Base-by-base conservation (phyloP, 768 basidiomycete genomes). In the Hypholoma sublateritium region DNA sequence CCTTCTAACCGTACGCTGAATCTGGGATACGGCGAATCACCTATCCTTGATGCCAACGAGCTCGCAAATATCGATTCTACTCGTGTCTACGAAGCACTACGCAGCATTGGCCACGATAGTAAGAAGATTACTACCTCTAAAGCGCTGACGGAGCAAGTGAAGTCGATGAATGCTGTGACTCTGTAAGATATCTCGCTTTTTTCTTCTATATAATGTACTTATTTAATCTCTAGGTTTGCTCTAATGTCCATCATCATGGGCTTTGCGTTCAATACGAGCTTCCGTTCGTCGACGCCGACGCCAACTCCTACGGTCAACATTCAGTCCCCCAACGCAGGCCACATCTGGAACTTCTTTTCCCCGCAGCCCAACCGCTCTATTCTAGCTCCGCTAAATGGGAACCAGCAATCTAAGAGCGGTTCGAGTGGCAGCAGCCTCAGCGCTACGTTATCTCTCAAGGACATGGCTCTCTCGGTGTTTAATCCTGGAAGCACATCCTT, bases 191-290 rank as follows among this genome's bases (percentile, higher is more conserved):
- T 41, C 52, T 53, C 28, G 28, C 41, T 8, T 66, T 55, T 56
- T 63, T 28, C 39, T 50, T 41, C 51, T 46, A 57, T 35, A 43
- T 34, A 54, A 37, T 42, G 58, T 45, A 62, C 63, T 45, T 12
- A 52, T 34, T 52, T 60, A 41, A 49, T 57, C n/a, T 25, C 6
- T 49, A 91, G 89, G 47, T 79, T 91, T 58, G 86, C 88, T 0
- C 68, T 91, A 47, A 71, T 91, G 60, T 87, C 87, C 37, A 74
- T 91, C 37, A 76, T 90, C n/a, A 73, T 89, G 76, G 86, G 70
- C 34, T 83, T 82, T 42, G 73, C 85, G 11, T 76, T 82, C 66
- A 84, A 83, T 59, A 77, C 79, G 8, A 65, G 75, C 5, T 77
- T 83, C 68, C 76, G 74, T 17, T 61, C 73, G 4, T 62, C 72